phyloP scores from a whole-genome alignment of 495 filamentous ascomycete species.

The Cryomyces antarcticus region DNA sequence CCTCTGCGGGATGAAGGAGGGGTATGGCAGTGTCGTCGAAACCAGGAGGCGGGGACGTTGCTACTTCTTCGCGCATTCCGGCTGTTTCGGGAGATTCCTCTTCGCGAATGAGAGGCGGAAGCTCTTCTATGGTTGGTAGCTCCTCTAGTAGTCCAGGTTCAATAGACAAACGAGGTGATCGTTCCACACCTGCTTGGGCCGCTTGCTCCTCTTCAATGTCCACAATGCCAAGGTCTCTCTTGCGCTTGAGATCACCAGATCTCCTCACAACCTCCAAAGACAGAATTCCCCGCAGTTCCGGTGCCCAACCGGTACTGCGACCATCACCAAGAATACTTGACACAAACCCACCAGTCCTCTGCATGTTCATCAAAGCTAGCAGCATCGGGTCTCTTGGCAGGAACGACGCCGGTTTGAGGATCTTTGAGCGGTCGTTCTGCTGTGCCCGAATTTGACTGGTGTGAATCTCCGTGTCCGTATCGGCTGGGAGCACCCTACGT shows the following conservation, averaged over 20 bases:
- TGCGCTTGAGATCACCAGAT: conserved; percentile 71
- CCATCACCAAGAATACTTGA: conserved; percentile 58
- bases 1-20: conserved; percentile 56
- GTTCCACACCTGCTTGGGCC: conserved; percentile 4
- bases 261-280: conserved; percentile 62
- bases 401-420: conserved; percentile 58
- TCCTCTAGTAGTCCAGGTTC: conserved; percentile 8
- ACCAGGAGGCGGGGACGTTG: conserved; percentile 8
- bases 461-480: conserved; percentile 40
- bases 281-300: conserved; percentile 69
- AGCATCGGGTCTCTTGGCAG: conserved; percentile 70
- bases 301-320: conserved; percentile 63
- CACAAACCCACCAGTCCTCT: conserved; percentile 74
- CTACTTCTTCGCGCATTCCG: conserved; percentile 19
- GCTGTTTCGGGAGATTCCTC: conserved; percentile 6
- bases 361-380: conserved; percentile 72
- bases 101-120: conserved; percentile 6
- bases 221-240: conserved; percentile 74
- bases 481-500: conserved; percentile 50
- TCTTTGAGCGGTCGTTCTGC: conserved; percentile 58
- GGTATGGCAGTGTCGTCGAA: conserved; percentile 64
- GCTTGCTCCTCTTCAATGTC: conserved; percentile 50
- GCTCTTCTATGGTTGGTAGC: not conserved
- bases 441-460: conserved; percentile 48
- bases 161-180: conserved; percentile 17